These are phyloP conservation scores for Calocera cornea DNA, from an alignment of 768 basidiomycete genomes.

Conservation along the genomic window DNA sequence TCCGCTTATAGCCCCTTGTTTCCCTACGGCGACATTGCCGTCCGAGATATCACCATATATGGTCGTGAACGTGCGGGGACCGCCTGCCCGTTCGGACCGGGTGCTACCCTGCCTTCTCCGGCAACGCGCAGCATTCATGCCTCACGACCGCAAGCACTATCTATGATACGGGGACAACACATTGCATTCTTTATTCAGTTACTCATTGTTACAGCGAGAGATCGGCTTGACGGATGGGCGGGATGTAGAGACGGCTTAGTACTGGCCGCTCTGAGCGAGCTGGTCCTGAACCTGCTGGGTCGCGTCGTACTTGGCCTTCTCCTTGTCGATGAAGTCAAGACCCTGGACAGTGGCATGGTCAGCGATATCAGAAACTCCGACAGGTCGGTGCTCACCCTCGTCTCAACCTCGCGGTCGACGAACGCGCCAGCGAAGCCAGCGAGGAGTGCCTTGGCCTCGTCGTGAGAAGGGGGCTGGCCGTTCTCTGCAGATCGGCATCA, in stretches of 20 bases:
- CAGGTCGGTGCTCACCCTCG: constrained; percentile 29
- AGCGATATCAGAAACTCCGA: not conserved
- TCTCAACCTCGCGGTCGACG: constrained; percentile 42
- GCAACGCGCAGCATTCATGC: not conserved
- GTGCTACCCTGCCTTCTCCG: not conserved
- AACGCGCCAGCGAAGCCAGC: constrained; percentile 45
- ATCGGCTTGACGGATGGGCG: not conserved
- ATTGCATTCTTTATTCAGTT: not conserved
- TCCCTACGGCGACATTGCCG: not conserved
- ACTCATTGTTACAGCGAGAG: not conserved
- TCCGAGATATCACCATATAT: too few relatives aligned
- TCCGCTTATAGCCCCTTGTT: not conserved
- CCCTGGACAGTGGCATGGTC: constrained; percentile 9
- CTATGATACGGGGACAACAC: not conserved
- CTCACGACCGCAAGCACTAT: not conserved
- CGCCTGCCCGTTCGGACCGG: not conserved
- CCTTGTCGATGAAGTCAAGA: constrained; percentile 35
- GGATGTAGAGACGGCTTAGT: not conserved
- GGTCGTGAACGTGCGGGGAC: too few relatives aligned
- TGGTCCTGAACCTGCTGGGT: not conserved
- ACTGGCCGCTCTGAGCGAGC: not conserved
- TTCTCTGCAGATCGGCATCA: constrained; percentile 22
- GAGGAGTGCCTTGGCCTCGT: constrained; percentile 43
- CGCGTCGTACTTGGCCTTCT: constrained; percentile 29
- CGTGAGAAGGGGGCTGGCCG: constrained; percentile 39